A percentile compares a stretch with the other conserved stretches of the same genome.
Evolutionary conservation across 176 grass and related monocot genomes (phyloP).

Genomic region (Carex myosuroides): DNA sequence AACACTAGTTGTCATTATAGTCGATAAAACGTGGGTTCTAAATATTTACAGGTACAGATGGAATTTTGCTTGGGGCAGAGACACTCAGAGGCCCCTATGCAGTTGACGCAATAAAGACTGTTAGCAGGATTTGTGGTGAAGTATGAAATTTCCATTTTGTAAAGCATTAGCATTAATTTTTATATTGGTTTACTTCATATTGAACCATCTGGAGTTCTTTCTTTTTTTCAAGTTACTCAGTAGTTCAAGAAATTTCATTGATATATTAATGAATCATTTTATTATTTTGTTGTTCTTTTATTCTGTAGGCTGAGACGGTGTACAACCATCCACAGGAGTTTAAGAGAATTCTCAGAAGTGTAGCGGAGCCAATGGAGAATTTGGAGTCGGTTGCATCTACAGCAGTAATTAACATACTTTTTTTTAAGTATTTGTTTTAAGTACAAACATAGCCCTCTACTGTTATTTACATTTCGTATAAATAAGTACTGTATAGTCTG

Average conservation of each 20-base stretch:
- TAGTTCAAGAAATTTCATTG: neutral
- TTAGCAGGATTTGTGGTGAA: conserved; percentile 87
- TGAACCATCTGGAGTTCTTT: neutral
- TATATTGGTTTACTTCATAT: neutral
- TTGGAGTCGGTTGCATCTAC: conserved; percentile 92
- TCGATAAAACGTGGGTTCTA: neutral
- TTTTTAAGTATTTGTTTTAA: neutral
- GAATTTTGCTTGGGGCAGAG: conserved; percentile 88
- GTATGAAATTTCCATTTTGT: conserved; percentile 33
- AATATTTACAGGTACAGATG: conserved; percentile 75
- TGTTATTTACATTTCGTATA: neutral
- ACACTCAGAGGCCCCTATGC: conserved; percentile 90
- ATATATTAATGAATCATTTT: neutral
- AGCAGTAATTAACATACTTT: conserved; percentile 38
- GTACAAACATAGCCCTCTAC: neutral
- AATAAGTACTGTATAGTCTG: neutral
- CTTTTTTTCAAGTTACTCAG: neutral
- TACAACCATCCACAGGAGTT: conserved; percentile 83
- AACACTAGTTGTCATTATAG: neutral
- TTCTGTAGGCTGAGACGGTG: conserved; percentile 70
- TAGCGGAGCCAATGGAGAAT: conserved; percentile 73
- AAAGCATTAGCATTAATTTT: neutral
- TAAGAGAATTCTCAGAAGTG: conserved; percentile 75
- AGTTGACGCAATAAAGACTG: conserved; percentile 82
- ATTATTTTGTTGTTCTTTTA: neutral